A percentile compares a stretch with the other conserved stretches of the same genome.
Evolutionary conservation across 768 basidiomycete species (phyloP).

Genomic region (Calocybe cyanea): DNA sequence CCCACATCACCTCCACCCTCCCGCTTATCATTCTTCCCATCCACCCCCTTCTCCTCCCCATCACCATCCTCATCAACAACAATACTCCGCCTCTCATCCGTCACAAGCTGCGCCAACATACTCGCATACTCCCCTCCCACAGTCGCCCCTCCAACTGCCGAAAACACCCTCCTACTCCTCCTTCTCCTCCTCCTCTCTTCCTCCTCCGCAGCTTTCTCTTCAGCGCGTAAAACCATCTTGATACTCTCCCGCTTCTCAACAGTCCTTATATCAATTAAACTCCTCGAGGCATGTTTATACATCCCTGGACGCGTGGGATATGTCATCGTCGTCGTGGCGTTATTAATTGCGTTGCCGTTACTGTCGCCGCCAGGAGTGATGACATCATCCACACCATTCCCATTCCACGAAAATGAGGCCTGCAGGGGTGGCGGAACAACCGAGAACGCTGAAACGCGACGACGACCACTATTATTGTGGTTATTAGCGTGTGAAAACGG

Average conservation of each 20-base stretch:
- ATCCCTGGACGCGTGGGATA: conserved; percentile 36
- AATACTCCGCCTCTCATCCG: neutral
- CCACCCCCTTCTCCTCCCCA: conserved; percentile 3
- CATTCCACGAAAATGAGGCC: neutral
- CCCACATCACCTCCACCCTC: conserved; percentile 18
- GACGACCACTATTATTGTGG: too few species aligned
- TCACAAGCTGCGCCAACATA: neutral
- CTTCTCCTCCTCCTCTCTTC: conserved; percentile 5
- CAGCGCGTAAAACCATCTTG: conserved; percentile 25
- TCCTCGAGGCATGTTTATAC: conserved; percentile 58
- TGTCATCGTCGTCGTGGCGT: neutral
- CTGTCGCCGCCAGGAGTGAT: neutral
- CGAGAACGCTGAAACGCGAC: too few species aligned
- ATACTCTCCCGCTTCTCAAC: conserved; percentile 27
- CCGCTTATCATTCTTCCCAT: conserved; percentile 19
- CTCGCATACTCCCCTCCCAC: conserved; percentile 10
- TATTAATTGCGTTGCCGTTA: neutral
- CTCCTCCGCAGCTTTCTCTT: conserved; percentile 19
- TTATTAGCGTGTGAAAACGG: too few species aligned
- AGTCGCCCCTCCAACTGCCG: neutral
- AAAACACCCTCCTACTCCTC: conserved; percentile 13
- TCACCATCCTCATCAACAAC: neutral
- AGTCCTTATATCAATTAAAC: conserved; percentile 55
- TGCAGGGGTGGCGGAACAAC: conserved; percentile 3
- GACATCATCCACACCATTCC: neutral